These are phyloP conservation scores for Psilocybe subaeruginosa DNA, from an alignment of 768 basidiomycete genomes.

Conservation along the genomic window DNA sequence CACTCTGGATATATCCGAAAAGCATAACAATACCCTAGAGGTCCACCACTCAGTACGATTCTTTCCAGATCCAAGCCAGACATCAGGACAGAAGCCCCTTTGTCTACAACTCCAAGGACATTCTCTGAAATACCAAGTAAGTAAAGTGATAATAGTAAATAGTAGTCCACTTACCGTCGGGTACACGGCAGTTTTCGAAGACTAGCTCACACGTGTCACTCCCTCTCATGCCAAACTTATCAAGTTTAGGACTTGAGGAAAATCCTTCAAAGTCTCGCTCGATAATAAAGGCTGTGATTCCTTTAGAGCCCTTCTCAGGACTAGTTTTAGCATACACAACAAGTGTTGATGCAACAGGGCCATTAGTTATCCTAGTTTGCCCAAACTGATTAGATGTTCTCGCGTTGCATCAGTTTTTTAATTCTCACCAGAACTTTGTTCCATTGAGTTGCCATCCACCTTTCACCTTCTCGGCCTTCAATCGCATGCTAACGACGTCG, in stretches of 20 bases:
- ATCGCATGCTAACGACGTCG: conserved; percentile 93
- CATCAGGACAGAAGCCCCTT: conserved; percentile 90
- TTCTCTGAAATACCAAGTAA: conserved; percentile 55
- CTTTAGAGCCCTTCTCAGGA: conserved; percentile 77
- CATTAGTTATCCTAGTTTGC: conserved; percentile 85
- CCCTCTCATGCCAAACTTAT: conserved; percentile 97
- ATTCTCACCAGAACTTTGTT: conserved; percentile 86
- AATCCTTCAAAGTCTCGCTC: conserved; percentile 85
- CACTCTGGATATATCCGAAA: conserved; percentile 8
- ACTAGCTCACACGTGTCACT: conserved; percentile 94
- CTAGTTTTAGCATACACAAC: conserved; percentile 93
- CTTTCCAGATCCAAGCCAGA: conserved; percentile 92
- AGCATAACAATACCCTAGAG: conserved; percentile 65
- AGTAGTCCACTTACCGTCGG: conserved; percentile 60
- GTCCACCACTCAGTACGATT: conserved; percentile 90
- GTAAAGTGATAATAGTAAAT: too few relatives aligned
- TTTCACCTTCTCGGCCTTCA: conserved; percentile 76
- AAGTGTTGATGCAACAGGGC: conserved; percentile 86
- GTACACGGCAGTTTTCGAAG: conserved; percentile 89
- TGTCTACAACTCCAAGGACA: conserved; percentile 78
- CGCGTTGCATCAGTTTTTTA: neutral
- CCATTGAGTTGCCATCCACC: conserved; percentile 86
- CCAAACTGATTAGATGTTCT: conserved; percentile 2
- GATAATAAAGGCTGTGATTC: conserved; percentile 91
- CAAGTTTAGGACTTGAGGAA: conserved; percentile 87